Base-by-base conservation (phyloP, 176 grass and related monocot genomes). In the Alopecurus myosuroides region DNA sequence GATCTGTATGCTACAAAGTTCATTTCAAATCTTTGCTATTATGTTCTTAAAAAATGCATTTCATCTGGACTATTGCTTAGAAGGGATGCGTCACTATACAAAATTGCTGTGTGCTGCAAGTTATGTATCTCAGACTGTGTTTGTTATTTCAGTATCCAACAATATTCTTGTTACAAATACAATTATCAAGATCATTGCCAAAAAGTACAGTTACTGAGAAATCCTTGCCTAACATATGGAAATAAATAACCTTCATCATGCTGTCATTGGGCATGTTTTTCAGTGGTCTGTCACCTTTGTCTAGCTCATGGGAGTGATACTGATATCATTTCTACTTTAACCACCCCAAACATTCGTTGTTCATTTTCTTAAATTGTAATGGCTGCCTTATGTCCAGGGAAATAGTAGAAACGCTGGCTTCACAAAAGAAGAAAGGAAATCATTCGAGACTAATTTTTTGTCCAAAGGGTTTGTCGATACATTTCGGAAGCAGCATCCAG, bases 361-460 rank as follows among this genome's bases (percentile, higher is more conserved):
- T 86, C 37, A 12, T 19, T 45, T 62, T 72, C 26, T 44, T 89
- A 22, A 53, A 14, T 77, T 14, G 37, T 85, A 29, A 50, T 34
- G 63, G 6, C 72, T 63, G 25, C 39, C 4, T 33, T 74, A 33
- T 83, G 35, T 19, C 44, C 82, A 93, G 92, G 92, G 92, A 48
- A 90, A 94, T 77, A 89, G 83, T 76, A 88, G 64, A 88, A 94
- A 83, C 73, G 92, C 92, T 22, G 88, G 92, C 64, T 94, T 94
- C 70, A 94, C 92, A 19, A 79, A 58, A 6, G 92, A 94, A 72
- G 92, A 94, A 81, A 86, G 92, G 61, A 76, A 90, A 76, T 94
- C 92, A 34, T 94, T 94, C 4, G 79, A 88, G 85, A 70, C 48
- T 12, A 94, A 94, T 20, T 90, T 94, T 80, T 62, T 94, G 75